Base-by-base conservation (phyloP, 2,329 filamentous ascomycete genomes). In the Verticillium albo-atrum region DNA sequence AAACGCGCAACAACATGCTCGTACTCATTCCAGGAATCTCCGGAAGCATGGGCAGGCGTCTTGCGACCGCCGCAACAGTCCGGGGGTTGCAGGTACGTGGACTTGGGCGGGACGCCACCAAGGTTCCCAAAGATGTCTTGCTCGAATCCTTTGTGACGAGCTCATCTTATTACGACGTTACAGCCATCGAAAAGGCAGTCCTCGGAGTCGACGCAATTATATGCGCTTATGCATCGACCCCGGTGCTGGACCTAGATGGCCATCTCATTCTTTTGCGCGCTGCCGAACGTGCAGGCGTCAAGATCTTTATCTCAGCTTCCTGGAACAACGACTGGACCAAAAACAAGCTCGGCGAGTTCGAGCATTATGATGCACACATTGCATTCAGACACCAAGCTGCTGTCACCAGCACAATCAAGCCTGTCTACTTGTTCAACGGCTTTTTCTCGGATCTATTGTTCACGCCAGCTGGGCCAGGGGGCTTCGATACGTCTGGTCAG, bases 231-330 rank as follows among this genome's bases (percentile, higher is more conserved):
- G 60, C 58, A 17, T 59, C 58, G 3, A 52, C 37, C 7, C 68
- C 72, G 2, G 53, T 58, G 6, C 25, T 66, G 9, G 51, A 63
- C 10, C 61, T 76, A 14, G 74, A 75, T 15, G 72, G 66, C 3
- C 68, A 75, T 23, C 65, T 76, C 2, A 58, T 73, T 15, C 71
- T 77, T 0, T 63, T 77, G 1, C 65, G 71, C 6, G 74, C 74
- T 2, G 71, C 70, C 1, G 74, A 75, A 61, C 65, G 71, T 6
- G 73, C 73, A 4, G 66, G 68, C 1, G 64, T 75, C 55, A 70
- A 64, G 57, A 59, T 64, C 12, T 75, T 68, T 56, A 60, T 68
- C 32, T 71, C 70, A 3, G 58, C 64, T 4, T 64, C 62, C 14
- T 75, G 72, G 72, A 75, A 67, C 59, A 60, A 64, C 37, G 71